Evolutionary conservation across 2,329 filamentous ascomycete genomes (phyloP).

Genomic region (Conoideocrella luteorostrata): DNA sequence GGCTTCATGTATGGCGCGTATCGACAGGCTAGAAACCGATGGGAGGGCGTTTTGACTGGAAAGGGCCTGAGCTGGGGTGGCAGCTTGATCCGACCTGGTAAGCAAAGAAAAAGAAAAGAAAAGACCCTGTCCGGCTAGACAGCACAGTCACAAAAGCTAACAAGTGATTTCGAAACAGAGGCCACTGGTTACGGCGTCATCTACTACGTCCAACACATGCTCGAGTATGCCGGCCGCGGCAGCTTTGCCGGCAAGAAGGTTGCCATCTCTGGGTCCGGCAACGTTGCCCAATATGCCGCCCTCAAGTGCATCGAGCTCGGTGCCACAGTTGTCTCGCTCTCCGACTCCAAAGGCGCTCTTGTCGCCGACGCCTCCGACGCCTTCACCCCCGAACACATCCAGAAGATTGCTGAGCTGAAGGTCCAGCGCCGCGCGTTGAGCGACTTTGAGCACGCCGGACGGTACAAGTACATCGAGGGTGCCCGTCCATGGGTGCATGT

Average conservation of each 20-base stretch:
- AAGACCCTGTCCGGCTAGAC: too few species aligned
- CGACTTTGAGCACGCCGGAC: slow-evolving; percentile 56
- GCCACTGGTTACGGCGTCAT: slow-evolving; percentile 94
- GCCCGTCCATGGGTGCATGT: slow-evolving; percentile 89
- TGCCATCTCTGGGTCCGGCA: slow-evolving; percentile 92
- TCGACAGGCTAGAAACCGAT: slow-evolving; percentile 79
- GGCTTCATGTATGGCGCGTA: slow-evolving; percentile 94
- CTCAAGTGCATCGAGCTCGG: slow-evolving; percentile 96
- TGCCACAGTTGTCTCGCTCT: slow-evolving; percentile 84
- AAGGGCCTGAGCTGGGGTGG: slow-evolving; percentile 94
- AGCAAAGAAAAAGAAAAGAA: slow-evolving; percentile 9
- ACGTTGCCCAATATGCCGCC: slow-evolving; percentile 95
- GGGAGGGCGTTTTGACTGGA: slow-evolving; percentile 93
- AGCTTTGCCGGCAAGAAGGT: slow-evolving; percentile 87
- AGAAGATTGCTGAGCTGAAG: slow-evolving; percentile 78
- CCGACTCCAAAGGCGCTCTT: slow-evolving; percentile 82
- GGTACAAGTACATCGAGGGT: slow-evolving; percentile 81
- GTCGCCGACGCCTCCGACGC: slow-evolving; percentile 60
- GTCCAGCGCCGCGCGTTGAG: slow-evolving; percentile 77
- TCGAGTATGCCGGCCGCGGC: slow-evolving; percentile 81
- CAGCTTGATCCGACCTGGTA: slow-evolving; percentile 75
- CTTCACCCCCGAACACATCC: slow-evolving; percentile 75
- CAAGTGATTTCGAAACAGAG: slow-evolving; percentile 43
- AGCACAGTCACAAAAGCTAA: slow-evolving; percentile 8
- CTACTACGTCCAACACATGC: slow-evolving; percentile 97